These are phyloP conservation scores for Hypomontagnella submonticulosa DNA, from an alignment of 495 filamentous ascomycete species.

Conservation along the genomic window DNA sequence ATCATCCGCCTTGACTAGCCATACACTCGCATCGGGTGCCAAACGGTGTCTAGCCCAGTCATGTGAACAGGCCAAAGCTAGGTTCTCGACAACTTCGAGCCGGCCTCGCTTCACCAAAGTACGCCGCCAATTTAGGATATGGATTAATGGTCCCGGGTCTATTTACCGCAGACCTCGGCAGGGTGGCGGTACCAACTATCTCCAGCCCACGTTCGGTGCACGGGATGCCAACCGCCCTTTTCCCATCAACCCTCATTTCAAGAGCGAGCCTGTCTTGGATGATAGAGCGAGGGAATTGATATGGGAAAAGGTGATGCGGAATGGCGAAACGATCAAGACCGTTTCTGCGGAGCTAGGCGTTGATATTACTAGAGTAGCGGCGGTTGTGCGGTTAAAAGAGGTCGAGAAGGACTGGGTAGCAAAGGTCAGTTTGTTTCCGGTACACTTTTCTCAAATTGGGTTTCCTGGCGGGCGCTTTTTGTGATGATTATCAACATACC, in stretches of 20 bases:
- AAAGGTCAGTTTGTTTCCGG: constrained; percentile 65
- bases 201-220: constrained; percentile 60
- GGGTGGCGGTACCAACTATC: constrained; percentile 72
- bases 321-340: constrained; percentile 75
- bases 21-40: constrained; percentile 4
- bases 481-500: constrained; percentile 62
- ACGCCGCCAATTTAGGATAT: constrained; percentile 71
- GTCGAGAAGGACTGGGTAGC: constrained; percentile 81
- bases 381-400: constrained; percentile 87
- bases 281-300: constrained; percentile 81
- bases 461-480: constrained; percentile 27
- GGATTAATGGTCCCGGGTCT: constrained; percentile 71
- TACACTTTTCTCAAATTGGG: constrained; percentile 26
- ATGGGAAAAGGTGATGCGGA: constrained; percentile 69
- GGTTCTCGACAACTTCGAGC: constrained; percentile 45
- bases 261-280: constrained; percentile 77
- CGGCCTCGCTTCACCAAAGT: constrained; percentile 38
- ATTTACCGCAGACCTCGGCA: constrained; percentile 65
- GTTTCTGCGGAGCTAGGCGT: constrained; percentile 83
- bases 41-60: constrained; percentile 9
- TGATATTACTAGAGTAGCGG: constrained; percentile 87
- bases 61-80: constrained; percentile 22
- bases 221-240: constrained; percentile 63
- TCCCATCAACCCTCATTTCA: constrained; percentile 77
- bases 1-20: constrained; percentile 19